These are phyloP conservation scores for Copromyces sp. DNA, from an alignment of 495 filamentous ascomycete genomes.

Conservation along the genomic window DNA sequence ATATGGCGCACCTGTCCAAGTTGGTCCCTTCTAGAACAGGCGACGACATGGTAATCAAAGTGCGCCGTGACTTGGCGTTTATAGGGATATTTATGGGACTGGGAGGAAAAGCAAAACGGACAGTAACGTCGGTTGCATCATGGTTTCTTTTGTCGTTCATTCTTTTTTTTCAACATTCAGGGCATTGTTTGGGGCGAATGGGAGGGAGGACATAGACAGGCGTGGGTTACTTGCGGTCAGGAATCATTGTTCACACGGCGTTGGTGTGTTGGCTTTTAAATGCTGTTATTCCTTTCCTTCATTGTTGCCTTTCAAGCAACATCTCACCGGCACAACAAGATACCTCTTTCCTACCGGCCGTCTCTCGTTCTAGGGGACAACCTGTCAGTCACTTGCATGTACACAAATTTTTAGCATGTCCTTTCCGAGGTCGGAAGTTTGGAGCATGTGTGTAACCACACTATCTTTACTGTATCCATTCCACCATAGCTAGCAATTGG, in stretches of 20 bases:
- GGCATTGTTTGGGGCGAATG: not conserved
- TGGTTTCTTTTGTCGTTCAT: not conserved
- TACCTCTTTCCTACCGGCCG: not conserved
- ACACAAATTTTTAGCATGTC: not conserved
- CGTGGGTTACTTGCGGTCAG: not conserved
- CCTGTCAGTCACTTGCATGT: not conserved
- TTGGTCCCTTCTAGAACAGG: conserved; percentile 54
- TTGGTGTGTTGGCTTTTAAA: not conserved
- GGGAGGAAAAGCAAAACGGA: not conserved
- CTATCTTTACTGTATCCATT: not conserved
- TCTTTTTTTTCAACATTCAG: not conserved
- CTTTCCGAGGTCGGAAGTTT: not conserved
- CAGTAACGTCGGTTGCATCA: not conserved
- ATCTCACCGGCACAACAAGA: not conserved
- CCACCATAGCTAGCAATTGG: not conserved
- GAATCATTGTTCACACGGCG: not conserved
- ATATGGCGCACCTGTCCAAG: conserved; percentile 64
- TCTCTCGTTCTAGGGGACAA: not conserved
- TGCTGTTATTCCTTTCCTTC: not conserved
- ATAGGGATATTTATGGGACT: not conserved
- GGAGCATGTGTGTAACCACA: not conserved
- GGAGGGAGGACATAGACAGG: not conserved
- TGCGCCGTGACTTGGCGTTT: not conserved
- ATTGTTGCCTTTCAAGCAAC: not conserved
- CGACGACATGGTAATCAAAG: not conserved